Conservation (phyloP, 75 land plant genomes). For the Picea glauca region DNA sequence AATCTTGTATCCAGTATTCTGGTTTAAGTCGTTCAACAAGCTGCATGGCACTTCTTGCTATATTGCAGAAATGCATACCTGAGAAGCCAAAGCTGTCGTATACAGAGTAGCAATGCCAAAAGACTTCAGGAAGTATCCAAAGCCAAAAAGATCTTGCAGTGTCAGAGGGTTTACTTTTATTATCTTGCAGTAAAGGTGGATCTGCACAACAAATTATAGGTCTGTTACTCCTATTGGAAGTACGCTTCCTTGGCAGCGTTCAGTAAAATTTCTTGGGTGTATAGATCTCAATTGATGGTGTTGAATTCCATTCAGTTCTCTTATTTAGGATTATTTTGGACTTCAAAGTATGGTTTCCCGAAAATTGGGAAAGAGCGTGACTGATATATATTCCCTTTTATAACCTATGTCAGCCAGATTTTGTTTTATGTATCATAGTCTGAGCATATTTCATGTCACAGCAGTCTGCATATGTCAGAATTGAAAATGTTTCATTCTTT, state of each 20-base stretch:
- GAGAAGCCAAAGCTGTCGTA: neutral
- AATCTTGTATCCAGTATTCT: neutral
- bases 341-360: neutral
- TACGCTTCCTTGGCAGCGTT: neutral
- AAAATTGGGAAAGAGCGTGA: neutral
- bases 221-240: neutral
- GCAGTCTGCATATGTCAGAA: slow-evolving; percentile 6
- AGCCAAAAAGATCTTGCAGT: neutral
- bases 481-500: neutral
- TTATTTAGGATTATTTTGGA: neutral
- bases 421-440: neutral
- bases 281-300: neutral
- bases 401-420: neutral
- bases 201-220: neutral
- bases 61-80: neutral
- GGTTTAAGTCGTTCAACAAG: neutral
- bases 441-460: slow-evolving; percentile 8
- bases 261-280: neutral
- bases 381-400: slow-evolving; percentile 6
- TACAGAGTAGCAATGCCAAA: neutral
- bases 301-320: neutral
- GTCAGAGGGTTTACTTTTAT: too few species aligned
- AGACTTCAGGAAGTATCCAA: neutral
- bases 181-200: neutral
- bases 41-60: neutral